Percentiles rank a stretch among this genome's conserved stretches.
Evolutionary conservation across 176 grass and related monocot genomes (phyloP).

Genomic region (Bolboschoenus planiculmis): DNA sequence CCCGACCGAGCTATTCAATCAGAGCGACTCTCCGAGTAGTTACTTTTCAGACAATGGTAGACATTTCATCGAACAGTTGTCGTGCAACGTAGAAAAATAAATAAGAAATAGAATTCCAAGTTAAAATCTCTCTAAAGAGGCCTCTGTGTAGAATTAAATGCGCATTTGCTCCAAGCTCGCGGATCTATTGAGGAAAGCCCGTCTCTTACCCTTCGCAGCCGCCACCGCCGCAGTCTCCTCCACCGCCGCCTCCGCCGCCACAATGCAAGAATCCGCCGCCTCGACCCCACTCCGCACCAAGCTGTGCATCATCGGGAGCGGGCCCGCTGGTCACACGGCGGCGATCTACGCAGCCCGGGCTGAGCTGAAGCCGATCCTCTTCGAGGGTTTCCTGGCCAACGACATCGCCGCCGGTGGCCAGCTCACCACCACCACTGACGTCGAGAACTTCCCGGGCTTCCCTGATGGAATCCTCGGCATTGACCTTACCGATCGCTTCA

Average conservation of each 20-base stretch:
- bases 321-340: constrained; percentile 82
- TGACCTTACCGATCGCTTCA: constrained; percentile 76
- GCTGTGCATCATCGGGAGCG: constrained; percentile 91
- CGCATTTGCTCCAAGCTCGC: constrained; percentile 44
- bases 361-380: constrained; percentile 81
- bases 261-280: constrained; percentile 52
- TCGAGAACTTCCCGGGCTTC: constrained; percentile 95
- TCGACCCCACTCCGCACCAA: constrained; percentile 41
- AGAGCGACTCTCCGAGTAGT: background rate
- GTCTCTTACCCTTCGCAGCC: constrained; percentile 26
- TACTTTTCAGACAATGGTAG: background rate
- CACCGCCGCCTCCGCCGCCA: background rate
- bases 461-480: constrained; percentile 57
- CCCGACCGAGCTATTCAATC: background rate
- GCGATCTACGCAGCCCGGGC: constrained; percentile 90
- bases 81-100: background rate
- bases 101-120: background rate
- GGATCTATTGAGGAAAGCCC: constrained; percentile 52
- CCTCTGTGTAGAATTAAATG: constrained; percentile 27
- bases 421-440: constrained; percentile 97
- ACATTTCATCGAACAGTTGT: background rate
- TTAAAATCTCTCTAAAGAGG: background rate
- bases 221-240: background rate
- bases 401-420: constrained; percentile 79
- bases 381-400: constrained; percentile 87